Evolutionary conservation across 495 filamentous ascomycete species (phyloP).

Genomic region (Lindgomyces ingoldianus): DNA sequence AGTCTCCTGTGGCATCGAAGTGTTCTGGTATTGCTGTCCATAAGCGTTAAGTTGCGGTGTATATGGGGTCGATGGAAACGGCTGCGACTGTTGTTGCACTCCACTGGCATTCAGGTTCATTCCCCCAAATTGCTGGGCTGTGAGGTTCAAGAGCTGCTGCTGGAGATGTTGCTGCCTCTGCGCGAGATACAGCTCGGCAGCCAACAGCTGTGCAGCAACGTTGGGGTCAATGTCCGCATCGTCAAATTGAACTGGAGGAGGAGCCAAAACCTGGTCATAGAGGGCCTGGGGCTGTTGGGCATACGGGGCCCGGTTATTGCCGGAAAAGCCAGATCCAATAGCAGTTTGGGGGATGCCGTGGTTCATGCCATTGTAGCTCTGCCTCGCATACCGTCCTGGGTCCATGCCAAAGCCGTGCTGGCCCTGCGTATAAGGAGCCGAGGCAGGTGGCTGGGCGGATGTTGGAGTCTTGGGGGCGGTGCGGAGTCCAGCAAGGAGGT

Average conservation of each 20-base stretch:
- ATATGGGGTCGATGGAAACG: constrained; percentile 45
- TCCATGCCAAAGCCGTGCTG: constrained; percentile 51
- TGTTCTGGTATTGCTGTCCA: constrained; percentile 71
- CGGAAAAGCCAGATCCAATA: constrained; percentile 57
- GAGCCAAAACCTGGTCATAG: constrained; percentile 85
- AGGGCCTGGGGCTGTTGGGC: constrained; percentile 56
- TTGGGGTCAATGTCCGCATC: constrained; percentile 76
- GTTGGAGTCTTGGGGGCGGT: constrained; percentile 85
- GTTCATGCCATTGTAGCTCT: constrained; percentile 45
- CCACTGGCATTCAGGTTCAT: constrained; percentile 57
- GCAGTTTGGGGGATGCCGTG: constrained; percentile 63
- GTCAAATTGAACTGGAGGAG: constrained; percentile 70
- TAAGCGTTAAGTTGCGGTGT: constrained; percentile 59
- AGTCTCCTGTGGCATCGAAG: constrained; percentile 68
- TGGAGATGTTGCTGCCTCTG: constrained; percentile 85
- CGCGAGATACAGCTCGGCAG: constrained; percentile 80
- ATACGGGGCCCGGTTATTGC: constrained; percentile 44
- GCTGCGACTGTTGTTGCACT: constrained; percentile 45
- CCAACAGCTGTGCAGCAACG: constrained; percentile 77
- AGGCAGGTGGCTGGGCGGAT: constrained; percentile 56
- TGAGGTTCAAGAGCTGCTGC: constrained; percentile 55
- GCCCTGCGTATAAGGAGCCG: constrained; percentile 60
- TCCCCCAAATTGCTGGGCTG: constrained; percentile 73
- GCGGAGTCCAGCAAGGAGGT: constrained; percentile 88
- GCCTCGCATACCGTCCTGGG: constrained; percentile 48